Evolutionary conservation across 441 rosid genomes (phyloP), one percentile per base, ranked within the genome.

Genomic region (Gossypium schwendimanii): DNA sequence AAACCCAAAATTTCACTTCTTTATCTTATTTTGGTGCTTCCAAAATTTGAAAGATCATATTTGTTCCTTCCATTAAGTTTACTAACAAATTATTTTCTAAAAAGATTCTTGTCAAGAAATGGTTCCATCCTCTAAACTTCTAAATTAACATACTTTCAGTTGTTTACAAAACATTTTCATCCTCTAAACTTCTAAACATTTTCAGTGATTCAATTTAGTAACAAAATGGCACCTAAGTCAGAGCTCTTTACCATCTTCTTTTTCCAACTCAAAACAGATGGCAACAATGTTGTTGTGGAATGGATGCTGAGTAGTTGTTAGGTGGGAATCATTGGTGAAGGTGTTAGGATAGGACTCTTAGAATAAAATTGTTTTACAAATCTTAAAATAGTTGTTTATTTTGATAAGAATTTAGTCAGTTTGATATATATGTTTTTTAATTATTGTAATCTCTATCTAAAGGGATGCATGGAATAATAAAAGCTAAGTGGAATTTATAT

Each of bases 71-170:
- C 24, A 20, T 63, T 63, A 41, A 39, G 52, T 63, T 63, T 63
- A 20, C 52, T 50, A 50, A 50, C 26, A 59, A 26, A 59, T 23
- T 50, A 2, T 11, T 2, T 41, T 50, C 53, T 63, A 41, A 4
- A 63, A 41, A 18, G 17, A 41, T 63, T 63, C 31, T 39, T 2
- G 31, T 41, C 53, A 20, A 17, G 53, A 63, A 63, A 41, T 20
- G 53, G 69, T 41, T 63, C 31, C 53, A 41, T 41, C 69, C 69
- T 41, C 52, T 63, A 63, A 63, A 63, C 8, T 17, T 63, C 67
- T 9, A 36, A 63, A 41, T 21, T 41, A 41, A 39, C 45, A 39
- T 52, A 17, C 31, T 69, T 31, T 31, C 24, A 18, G 44, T 31
- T 53, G 31, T 53, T 17, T 47, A 69, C 62, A 2, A 63, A 63